Evolutionary conservation across 2,329 filamentous ascomycete genomes (phyloP), one percentile per base, ranked within the genome.

Genomic region (Ceratocystiopsis sp.): DNA sequence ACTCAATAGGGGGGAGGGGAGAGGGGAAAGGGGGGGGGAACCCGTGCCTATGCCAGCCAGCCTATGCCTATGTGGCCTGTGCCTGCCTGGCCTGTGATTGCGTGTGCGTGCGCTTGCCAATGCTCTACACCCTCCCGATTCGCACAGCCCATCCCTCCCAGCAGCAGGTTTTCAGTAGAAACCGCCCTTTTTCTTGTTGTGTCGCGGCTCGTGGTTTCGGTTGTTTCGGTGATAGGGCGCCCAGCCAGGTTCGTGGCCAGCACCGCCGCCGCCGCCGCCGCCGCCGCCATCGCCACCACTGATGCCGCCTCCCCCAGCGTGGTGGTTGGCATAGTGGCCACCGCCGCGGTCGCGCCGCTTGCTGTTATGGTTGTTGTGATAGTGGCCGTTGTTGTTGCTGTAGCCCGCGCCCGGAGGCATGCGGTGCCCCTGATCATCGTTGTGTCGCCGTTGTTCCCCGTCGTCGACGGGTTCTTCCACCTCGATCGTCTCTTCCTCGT

Each of bases 401-500:
- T 33, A 17, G 36, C 21, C 36, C 21, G 21, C 21, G 8, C 21
- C 21, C 4, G 21, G 21, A 21, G 4, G n/a, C 35, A 21, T 35
- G 34, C 35, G 18, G 32, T 14, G 38, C 35, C 19, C 14, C n/a
- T 34, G 34, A 14, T 18, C 17, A 11, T 13, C 34, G 15, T 25
- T 3, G 12, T 13, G 16, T 34, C 16, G 18, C 12, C n/a, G 21
- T 33, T 37, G 11, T 36, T 21, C 33, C 16, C 37, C 52, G n/a
- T 55, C 51, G 25, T 61, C 59, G 15, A 75, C 61, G 1, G 59
- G 56, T 52, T 83, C 78, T 50, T 93, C 84, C 19, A 86, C 75
- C 55, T 93, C 84, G 37, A 83, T 66, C 55, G 82, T 78, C 53
- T 80, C 78, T 55, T 86, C 81, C 50, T 86, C 82, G 53, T 75